phyloP scores from a whole-genome alignment of 179 eudicot genomes.

The Amaranthus tricolor region DNA sequence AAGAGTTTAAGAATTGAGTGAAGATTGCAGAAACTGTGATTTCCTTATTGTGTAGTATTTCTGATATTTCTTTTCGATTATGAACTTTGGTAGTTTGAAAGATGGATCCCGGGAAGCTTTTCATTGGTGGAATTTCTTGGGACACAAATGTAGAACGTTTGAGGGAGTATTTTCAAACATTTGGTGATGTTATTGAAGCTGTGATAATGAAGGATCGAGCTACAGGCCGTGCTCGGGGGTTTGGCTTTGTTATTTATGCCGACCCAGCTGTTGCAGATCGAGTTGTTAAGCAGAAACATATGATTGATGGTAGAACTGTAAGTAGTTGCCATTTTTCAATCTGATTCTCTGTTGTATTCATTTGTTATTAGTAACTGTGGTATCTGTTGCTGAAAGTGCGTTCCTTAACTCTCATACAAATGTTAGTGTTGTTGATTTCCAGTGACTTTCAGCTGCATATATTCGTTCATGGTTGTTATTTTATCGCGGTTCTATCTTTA shows the following conservation, averaged over 20 bases:
- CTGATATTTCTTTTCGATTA: slow-evolving; percentile 12
- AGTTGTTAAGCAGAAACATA: slow-evolving; percentile 79
- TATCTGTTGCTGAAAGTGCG: not conserved
- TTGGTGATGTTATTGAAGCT: slow-evolving; percentile 87
- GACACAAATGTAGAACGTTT: slow-evolving; percentile 83
- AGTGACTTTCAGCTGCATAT: not conserved
- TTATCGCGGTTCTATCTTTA: slow-evolving; percentile 1
- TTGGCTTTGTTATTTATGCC: slow-evolving; percentile 81
- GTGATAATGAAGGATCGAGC: slow-evolving; percentile 91
- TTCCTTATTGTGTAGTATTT: not conserved
- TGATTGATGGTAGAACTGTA: slow-evolving; percentile 84
- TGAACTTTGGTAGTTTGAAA: slow-evolving; percentile 46
- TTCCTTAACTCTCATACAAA: not conserved
- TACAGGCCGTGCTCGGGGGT: slow-evolving; percentile 91
- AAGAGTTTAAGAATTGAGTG: not conserved
- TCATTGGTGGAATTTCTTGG: slow-evolving; percentile 95
- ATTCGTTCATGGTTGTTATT: not conserved
- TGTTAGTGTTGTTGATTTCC: not conserved
- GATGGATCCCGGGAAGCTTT: slow-evolving; percentile 83
- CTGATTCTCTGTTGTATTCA: not conserved
- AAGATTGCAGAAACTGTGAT: not conserved
- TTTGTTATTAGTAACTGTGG: not conserved
- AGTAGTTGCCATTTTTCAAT: slow-evolving; percentile 23
- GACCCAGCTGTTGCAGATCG: slow-evolving; percentile 76
- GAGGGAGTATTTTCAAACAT: slow-evolving; percentile 67